Conservation (phyloP, 441 rosid species). For the Pelargonium cotyledonis region DNA sequence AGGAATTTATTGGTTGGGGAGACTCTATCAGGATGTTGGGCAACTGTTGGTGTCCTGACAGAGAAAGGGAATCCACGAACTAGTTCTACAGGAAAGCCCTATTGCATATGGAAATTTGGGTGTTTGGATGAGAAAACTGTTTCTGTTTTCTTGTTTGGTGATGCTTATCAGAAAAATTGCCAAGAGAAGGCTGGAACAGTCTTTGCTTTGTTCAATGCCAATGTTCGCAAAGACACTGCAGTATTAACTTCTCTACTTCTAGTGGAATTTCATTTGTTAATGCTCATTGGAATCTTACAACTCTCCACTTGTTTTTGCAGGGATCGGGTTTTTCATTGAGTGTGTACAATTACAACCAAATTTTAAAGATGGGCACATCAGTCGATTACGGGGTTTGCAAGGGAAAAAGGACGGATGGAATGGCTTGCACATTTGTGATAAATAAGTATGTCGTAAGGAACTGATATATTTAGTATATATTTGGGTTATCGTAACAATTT, state of each 20-base stretch:
- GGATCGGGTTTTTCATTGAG: conserved; percentile 75
- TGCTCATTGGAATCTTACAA: neutral
- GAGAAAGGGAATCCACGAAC: conserved; percentile 73
- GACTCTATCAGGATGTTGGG: conserved; percentile 78
- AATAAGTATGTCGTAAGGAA: conserved; percentile 53
- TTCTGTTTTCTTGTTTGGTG: conserved; percentile 87
- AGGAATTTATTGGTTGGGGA: conserved; percentile 80
- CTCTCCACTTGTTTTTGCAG: conserved; percentile 32
- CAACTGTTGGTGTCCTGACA: conserved; percentile 69
- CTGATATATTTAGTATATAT: too few species aligned
- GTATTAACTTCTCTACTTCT: conserved; percentile 31
- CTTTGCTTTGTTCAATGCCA: conserved; percentile 69
- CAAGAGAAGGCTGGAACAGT: conserved; percentile 64
- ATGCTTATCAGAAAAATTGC: conserved; percentile 55
- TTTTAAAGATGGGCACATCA: conserved; percentile 70
- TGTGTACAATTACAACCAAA: conserved; percentile 54
- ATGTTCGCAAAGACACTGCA: conserved; percentile 54
- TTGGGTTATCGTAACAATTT: too few species aligned
- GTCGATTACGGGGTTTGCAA: conserved; percentile 87
- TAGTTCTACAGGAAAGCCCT: conserved; percentile 70
- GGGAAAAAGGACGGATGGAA: conserved; percentile 74
- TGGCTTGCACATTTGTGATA: conserved; percentile 56
- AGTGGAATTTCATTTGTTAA: conserved; percentile 4
- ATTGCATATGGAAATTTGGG: conserved; percentile 70
- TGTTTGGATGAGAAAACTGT: conserved; percentile 53